Conservation (phyloP, 2,329 filamentous ascomycete genomes). For the Colletotrichum sp. region DNA sequence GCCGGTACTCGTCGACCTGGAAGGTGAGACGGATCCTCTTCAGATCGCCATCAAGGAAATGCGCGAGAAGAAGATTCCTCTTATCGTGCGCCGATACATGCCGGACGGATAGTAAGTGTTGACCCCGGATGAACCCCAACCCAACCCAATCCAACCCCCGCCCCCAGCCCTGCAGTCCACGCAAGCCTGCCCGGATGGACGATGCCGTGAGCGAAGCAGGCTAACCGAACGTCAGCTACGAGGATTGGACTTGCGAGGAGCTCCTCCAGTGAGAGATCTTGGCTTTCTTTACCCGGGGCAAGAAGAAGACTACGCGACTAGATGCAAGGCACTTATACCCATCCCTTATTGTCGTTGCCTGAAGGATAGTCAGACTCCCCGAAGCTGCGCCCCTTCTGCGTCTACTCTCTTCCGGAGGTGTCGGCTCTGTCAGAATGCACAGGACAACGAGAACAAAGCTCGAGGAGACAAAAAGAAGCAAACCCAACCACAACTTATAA, state of each 20-base stretch:
- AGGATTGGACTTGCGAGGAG: conserved; percentile 99
- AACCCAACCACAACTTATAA: neutral
- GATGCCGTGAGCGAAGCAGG: conserved; percentile 22
- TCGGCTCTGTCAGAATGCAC: neutral
- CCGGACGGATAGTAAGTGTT: conserved; percentile 91
- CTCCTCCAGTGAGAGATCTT: conserved; percentile 63
- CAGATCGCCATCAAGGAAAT: conserved; percentile 98
- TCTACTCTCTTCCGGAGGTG: neutral
- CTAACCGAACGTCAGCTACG: conserved; percentile 68
- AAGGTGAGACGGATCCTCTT: conserved; percentile 96
- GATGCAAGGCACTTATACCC: conserved; percentile 20
- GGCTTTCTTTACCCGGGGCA: neutral
- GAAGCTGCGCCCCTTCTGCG: neutral
- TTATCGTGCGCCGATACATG: conserved; percentile 93
- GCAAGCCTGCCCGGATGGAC: neutral
- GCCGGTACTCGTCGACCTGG: conserved; percentile 92
- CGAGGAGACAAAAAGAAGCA: neutral
- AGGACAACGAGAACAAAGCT: neutral
- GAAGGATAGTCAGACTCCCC: conserved; percentile 10
- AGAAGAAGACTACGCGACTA: conserved; percentile 11
- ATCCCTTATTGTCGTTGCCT: conserved; percentile 18
- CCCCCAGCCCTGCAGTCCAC: neutral
- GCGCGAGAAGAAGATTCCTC: conserved; percentile 96
- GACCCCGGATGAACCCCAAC: neutral
- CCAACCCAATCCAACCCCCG: neutral